Base-by-base conservation (phyloP, 345 rosid genomes). In the Pugionium cornutum region DNA sequence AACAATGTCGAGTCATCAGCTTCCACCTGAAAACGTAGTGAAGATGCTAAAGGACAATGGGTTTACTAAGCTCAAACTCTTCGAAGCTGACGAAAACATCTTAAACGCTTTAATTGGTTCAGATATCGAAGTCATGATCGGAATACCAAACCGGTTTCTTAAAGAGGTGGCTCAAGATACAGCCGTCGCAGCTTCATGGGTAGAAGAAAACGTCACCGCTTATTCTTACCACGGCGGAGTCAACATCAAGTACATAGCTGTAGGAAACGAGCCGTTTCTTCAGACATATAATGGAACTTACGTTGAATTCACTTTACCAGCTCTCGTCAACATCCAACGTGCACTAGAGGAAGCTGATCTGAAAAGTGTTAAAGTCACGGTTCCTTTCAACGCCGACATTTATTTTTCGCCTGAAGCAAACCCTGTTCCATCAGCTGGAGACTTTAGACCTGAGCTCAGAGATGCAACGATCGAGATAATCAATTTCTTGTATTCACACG, bases 261-360 rank as follows among this genome's bases (percentile, higher is more conserved):
- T 83, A 2, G 96, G 95, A 10, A 89, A 87, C 64, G 97, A 89
- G 30, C 97, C 97, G 7, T 89, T 87, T 46, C 83, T 89, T 57
- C 69, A 69, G 67, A 72, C 84, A 34, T 89, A 84, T 76, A 85
- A 85, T 37, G 82, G 77, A 64, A 81, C 74, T 0, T 89, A 66
- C 56, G 46, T 80, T 39, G 76, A 58, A 25, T 47, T 72, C 53
- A 84, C 87, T 18, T 65, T 84, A 62, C 92, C 97, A 27, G 97
- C 97, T 50, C 77, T 87, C 3, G 66, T 75, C 33, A 89, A 89
- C 74, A 64, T 89, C 26, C 86, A 89, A 68, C 82, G 79, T 75
- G 95, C 95, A 10, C 76, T 89, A 68, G 81, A 74, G 37, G 76
- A 63, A 30, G 95, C 92, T 8, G 72, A 53, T 30, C 58, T 85